Conservation (phyloP, 2,329 filamentous ascomycete species). For the Tolypocladium ovalisporum region DNA sequence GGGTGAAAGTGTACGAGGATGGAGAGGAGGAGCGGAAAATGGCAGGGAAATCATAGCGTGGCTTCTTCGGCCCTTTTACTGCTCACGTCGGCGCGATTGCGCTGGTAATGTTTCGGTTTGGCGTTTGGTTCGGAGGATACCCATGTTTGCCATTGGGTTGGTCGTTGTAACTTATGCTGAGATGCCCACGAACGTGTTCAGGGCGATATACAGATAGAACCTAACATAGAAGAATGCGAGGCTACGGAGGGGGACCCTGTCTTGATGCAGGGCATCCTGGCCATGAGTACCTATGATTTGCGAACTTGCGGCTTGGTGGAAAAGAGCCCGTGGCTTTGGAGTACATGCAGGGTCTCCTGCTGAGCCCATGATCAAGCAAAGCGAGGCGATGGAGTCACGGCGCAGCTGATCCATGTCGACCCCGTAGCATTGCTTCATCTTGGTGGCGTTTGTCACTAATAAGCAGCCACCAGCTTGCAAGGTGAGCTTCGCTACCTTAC, state of each 20-base stretch:
- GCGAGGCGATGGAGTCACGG: background rate
- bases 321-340: background rate
- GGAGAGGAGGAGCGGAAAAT: conserved; percentile 4
- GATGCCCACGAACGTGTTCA: background rate
- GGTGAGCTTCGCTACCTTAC: background rate
- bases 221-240: background rate
- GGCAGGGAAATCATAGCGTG: background rate
- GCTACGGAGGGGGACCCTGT: background rate
- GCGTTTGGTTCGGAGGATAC: background rate
- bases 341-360: background rate
- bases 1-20: conserved; percentile 72
- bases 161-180: background rate
- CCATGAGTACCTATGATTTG: background rate
- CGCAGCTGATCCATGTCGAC: background rate
- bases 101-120: background rate
- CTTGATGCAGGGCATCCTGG: background rate
- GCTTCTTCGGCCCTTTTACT: background rate
- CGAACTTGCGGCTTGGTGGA: background rate
- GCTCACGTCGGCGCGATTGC: background rate
- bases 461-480: background rate
- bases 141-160: background rate
- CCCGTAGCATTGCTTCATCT: background rate
- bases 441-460: background rate
- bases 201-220: background rate
- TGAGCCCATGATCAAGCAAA: background rate